Evolutionary conservation across 78 protist genomes (phyloP).

Genomic region (Dictyostelium firmibasis): DNA sequence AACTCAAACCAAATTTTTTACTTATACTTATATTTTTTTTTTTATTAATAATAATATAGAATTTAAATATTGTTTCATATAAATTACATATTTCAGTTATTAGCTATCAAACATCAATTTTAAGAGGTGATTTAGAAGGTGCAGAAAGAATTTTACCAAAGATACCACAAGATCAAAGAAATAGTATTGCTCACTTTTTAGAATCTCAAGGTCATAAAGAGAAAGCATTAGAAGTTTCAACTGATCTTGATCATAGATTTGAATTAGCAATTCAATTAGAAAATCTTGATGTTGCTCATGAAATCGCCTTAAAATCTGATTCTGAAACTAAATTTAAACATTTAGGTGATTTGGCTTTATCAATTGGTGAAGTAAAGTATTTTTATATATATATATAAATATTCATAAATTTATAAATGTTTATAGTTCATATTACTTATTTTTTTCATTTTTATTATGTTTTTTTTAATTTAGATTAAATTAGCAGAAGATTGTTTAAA

Average conservation of each 20-base stretch:
- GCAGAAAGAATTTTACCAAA: conserved; percentile 87
- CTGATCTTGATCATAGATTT: conserved; percentile 94
- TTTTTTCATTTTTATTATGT: not conserved
- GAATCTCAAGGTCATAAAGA: conserved; percentile 88
- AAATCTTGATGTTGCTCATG: conserved; percentile 84
- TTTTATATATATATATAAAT: no score
- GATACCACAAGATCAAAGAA: conserved; percentile 86
- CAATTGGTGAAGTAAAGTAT: conserved; percentile 17
- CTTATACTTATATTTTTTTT: not conserved
- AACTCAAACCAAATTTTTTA: not conserved
- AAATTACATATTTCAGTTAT: conserved; percentile 86
- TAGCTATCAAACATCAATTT: conserved; percentile 94
- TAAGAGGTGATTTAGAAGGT: conserved; percentile 89
- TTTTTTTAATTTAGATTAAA: conserved; percentile 28
- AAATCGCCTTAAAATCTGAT: conserved; percentile 80
- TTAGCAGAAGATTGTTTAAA: conserved; percentile 91
- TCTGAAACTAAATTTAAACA: conserved; percentile 88
- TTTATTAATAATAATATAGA: conserved; percentile 17
- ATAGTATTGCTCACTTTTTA: conserved; percentile 94
- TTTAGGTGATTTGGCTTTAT: conserved; percentile 93
- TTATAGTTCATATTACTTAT: not conserved
- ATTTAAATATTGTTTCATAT: conserved; percentile 67
- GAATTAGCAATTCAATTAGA: conserved; percentile 94
- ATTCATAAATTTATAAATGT: no score
- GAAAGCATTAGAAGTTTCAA: conserved; percentile 92